Evolutionary conservation across 257 asterid species (phyloP).

Genomic region (Primulina huaijiensis): DNA sequence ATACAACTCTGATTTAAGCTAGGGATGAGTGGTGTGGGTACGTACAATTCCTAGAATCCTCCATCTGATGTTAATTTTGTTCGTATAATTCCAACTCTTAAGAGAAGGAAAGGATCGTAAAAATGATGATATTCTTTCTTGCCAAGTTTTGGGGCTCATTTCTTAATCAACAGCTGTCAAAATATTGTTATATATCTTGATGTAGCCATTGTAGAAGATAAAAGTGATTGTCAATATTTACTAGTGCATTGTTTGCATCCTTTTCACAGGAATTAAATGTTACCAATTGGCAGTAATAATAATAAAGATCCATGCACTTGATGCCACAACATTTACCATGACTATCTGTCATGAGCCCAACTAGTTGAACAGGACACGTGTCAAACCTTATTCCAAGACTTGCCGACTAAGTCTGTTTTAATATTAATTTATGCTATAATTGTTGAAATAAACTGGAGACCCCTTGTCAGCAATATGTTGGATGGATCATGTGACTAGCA

Average conservation of each 20-base stretch:
- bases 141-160: background rate
- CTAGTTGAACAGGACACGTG: conserved; percentile 26
- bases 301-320: conserved; percentile 25
- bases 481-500: background rate
- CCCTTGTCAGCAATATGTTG: background rate
- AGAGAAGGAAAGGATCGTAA: background rate
- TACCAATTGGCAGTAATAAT: conserved; percentile 22
- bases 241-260: background rate
- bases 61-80: conserved; percentile 23
- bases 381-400: conserved; percentile 20
- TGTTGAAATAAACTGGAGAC: background rate
- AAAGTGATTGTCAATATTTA: background rate
- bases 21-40: background rate
- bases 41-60: background rate
- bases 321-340: conserved; percentile 27
- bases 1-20: background rate
- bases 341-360: conserved; percentile 27
- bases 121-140: background rate
- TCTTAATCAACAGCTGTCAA: conserved; percentile 1
- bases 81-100: background rate
- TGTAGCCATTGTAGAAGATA: conserved; percentile 11
- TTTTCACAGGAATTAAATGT: conserved; percentile 30
- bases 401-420: background rate
- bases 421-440: too few species aligned
- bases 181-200: conserved; percentile 10